Percentiles rank a stretch among this genome's conserved stretches.
These are phyloP conservation scores for Physcomitrium patens DNA, from an alignment of 225 moss, liverwort and hornwort species.

Conservation along the genomic window DNA sequence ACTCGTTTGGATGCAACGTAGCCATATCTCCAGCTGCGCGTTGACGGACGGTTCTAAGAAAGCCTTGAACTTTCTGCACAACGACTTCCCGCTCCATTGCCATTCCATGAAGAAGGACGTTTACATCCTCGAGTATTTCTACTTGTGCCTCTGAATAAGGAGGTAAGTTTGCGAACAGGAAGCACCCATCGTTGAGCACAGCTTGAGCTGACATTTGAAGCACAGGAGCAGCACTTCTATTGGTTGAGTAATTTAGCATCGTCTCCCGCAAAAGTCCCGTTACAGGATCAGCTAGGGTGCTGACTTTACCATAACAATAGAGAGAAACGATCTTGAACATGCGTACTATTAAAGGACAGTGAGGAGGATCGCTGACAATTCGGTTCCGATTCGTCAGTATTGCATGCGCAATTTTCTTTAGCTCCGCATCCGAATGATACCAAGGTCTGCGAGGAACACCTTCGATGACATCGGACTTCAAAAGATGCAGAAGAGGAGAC, in stretches of 20 bases:
- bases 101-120: conserved; percentile 21
- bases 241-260: conserved; percentile 18
- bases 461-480: conserved; percentile 14
- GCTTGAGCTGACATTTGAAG: conserved; percentile 25
- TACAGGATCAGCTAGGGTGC: conserved; percentile 22
- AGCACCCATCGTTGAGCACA: conserved; percentile 30
- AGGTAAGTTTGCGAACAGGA: conserved; percentile 29
- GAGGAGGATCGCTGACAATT: conserved; percentile 10
- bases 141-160: conserved; percentile 26
- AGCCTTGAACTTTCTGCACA: conserved; percentile 27
- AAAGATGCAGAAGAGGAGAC: conserved; percentile 24
- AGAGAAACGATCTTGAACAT: conserved; percentile 31
- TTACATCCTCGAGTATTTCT: conserved; percentile 21
- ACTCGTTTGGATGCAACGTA: conserved; percentile 22
- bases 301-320: conserved; percentile 24
- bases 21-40: conserved; percentile 38
- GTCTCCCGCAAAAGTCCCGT: conserved; percentile 31
- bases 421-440: conserved; percentile 33
- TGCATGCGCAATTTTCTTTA: conserved; percentile 13
- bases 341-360: conserved; percentile 30
- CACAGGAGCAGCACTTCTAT: conserved; percentile 12
- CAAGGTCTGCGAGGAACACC: conserved; percentile 34
- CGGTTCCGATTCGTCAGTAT: conserved; percentile 9
- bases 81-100: conserved; percentile 25
- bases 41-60: conserved; percentile 27